A percentile compares a stretch with the other conserved stretches of the same genome.
Conservation (phyloP, 2,329 filamentous ascomycete species). For the Penicillium aurantiogriseum region DNA sequence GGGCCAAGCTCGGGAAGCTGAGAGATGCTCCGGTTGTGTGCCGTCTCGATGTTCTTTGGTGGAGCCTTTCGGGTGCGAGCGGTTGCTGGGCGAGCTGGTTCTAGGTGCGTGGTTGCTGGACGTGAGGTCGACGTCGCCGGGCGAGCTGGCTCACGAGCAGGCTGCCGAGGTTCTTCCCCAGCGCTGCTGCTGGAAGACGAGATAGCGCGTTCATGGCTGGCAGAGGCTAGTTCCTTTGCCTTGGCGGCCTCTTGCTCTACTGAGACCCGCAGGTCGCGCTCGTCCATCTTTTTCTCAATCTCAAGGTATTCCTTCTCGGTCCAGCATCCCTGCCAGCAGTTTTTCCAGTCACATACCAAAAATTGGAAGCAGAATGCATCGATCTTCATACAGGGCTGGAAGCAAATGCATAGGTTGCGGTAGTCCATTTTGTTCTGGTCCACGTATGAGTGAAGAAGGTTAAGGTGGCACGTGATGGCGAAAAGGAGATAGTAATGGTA, state of each 20-base stretch:
- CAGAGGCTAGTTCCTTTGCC: slow-evolving; percentile 21
- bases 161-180: slow-evolving; percentile 30
- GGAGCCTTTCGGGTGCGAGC: slow-evolving; percentile 32
- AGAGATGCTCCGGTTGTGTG: slow-evolving; percentile 39
- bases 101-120: slow-evolving; percentile 28
- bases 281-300: slow-evolving; percentile 46
- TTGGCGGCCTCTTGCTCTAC: slow-evolving; percentile 27
- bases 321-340: slow-evolving; percentile 95
- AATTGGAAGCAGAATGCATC: slow-evolving; percentile 95
- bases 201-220: slow-evolving; percentile 55
- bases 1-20: slow-evolving; percentile 50
- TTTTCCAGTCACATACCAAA: slow-evolving; percentile 89
- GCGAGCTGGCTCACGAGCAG: slow-evolving; percentile 11
- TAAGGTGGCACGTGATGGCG: slow-evolving; percentile 94
- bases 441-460: slow-evolving; percentile 82
- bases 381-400: slow-evolving; percentile 95
- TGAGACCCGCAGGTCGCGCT: slow-evolving; percentile 28
- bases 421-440: slow-evolving; percentile 99
- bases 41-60: slow-evolving; percentile 36
- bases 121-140: slow-evolving; percentile 34
- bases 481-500: slow-evolving; percentile 98
- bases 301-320: slow-evolving; percentile 79
- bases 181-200: slow-evolving; percentile 65
- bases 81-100: slow-evolving; percentile 28
- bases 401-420: slow-evolving; percentile 92